Evolutionary conservation across 2,329 filamentous ascomycete species (phyloP).

Genomic region (Exophiala alcalophila): DNA sequence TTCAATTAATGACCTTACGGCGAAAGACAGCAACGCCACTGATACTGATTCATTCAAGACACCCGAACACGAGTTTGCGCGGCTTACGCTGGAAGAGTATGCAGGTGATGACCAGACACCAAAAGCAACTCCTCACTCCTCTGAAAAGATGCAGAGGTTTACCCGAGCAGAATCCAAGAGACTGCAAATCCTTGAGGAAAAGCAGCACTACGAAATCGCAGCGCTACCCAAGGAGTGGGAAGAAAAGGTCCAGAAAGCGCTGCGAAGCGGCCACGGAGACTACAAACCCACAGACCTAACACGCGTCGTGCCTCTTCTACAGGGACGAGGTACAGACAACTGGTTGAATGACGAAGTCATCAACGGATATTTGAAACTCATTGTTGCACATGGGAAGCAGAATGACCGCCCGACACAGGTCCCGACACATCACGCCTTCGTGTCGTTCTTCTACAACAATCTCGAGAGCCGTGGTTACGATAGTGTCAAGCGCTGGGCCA

Average conservation of each 20-base stretch:
- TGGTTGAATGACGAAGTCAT: conserved; percentile 50
- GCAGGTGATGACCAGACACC: conserved; percentile 20
- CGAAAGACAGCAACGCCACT: too few relatives aligned
- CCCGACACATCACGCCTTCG: conserved; percentile 45
- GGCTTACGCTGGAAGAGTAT: conserved; percentile 20
- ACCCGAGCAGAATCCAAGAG: conserved; percentile 30
- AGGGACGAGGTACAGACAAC: conserved; percentile 23
- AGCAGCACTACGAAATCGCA: conserved; percentile 35
- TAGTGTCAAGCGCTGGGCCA: conserved; percentile 43
- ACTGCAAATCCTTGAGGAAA: conserved; percentile 21
- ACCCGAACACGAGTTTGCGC: conserved; percentile 17
- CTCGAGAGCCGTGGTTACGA: conserved; percentile 40
- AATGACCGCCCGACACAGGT: conserved; percentile 30
- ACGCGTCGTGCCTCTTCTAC: conserved; percentile 26
- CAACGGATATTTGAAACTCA: conserved; percentile 45
- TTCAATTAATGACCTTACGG: too few relatives aligned
- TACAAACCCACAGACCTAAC: conserved; percentile 25
- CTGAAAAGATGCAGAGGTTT: conserved; percentile 18
- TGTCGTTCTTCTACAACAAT: conserved; percentile 46
- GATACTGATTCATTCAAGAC: conserved; percentile 10
- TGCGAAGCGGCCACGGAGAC: conserved; percentile 18
- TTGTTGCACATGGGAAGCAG: conserved; percentile 35
- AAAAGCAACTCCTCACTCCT: conserved; percentile 23
- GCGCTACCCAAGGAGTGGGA: conserved; percentile 40
- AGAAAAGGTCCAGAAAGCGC: conserved; percentile 34